Evolutionary conservation across 2,329 filamentous ascomycete species (phyloP), one percentile per base, ranked within the genome.

Genomic region (Fusarium verticillioides): DNA sequence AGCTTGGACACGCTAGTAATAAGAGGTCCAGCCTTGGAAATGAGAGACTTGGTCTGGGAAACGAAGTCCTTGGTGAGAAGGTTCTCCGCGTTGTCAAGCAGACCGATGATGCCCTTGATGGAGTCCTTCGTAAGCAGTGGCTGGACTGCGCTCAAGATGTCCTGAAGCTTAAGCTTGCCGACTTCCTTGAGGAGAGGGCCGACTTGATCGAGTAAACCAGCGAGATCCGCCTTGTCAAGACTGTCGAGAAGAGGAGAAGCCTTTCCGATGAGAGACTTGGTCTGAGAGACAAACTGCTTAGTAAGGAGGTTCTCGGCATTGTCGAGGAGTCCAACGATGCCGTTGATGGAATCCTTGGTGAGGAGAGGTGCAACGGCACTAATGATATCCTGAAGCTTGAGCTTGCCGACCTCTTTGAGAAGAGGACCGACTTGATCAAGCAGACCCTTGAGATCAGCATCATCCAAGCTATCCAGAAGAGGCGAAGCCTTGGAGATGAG

Each of bases 361-460:
- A 82, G 77, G 3, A 82, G 62, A 2, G 81, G 81, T 8, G 72
- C 62, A 0, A 82, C 49, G 5, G 80, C 70, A 4, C 77, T 66
- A 0, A 82, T 36, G 2, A 82, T 63, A 4, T 78, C 75, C 8
- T 78, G 56, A 0, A 82, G 70, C 43, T 82, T 78, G n/a, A 82
- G 69, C 50, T 81, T 79, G 68, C 78, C 71, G 76, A 76, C 73
- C 10, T 79, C 67, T 9, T 78, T 80, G 1, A 84, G 70, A 0
- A 85, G 66, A 1, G 83, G 82, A 9, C 77, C 76, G 4, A 84
- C 50, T 5, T 82, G 78, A 16, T 81, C 75, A 9, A 79, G 68
- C 1, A 79, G 28, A 11, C 77, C 79, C 59, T 78, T 60, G 0
- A 84, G 62, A 40, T 84, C 80, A 15, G 83, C 77, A 49, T 81